These are phyloP conservation scores for Globisporangium viniferum DNA, from an alignment of 352 stramenopile genomes.

Conservation along the genomic window DNA sequence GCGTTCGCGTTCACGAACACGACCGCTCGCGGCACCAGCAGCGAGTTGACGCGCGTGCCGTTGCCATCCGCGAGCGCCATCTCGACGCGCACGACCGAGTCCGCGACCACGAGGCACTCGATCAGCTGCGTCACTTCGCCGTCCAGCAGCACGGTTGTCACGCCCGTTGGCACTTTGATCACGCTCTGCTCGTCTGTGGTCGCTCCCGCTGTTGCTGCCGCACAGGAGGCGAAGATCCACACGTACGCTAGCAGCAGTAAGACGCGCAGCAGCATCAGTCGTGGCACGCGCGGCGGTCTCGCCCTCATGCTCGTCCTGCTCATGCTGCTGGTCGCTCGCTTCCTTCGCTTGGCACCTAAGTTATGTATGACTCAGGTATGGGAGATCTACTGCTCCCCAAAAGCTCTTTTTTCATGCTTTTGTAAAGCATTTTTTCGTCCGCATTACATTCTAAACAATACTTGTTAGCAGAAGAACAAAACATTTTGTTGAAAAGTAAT, in stretches of 20 bases:
- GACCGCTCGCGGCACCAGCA: constrained; percentile 37
- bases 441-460: too few species aligned
- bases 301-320: not conserved
- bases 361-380: too few species aligned
- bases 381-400: too few species aligned
- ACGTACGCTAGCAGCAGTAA: not conserved
- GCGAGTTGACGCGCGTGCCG: constrained; percentile 22
- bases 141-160: constrained; percentile 45
- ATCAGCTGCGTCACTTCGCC: constrained; percentile 37
- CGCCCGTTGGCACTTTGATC: constrained; percentile 51
- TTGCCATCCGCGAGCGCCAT: constrained; percentile 44
- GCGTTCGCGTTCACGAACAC: constrained; percentile 35
- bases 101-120: constrained; percentile 36
- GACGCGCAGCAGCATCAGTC: not conserved
- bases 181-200: constrained; percentile 7
- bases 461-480: too few species aligned
- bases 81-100: constrained; percentile 40
- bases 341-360: too few species aligned
- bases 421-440: too few species aligned
- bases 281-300: too few species aligned
- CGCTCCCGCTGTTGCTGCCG: not conserved
- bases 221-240: not conserved
- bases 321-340: not conserved
- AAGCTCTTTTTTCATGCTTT: too few species aligned
- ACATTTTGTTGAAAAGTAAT: too few species aligned